Percentiles rank a stretch among this genome's conserved stretches.
phyloP scores from a whole-genome alignment of 331 rosid genomes.

The Rosa hybrid region DNA sequence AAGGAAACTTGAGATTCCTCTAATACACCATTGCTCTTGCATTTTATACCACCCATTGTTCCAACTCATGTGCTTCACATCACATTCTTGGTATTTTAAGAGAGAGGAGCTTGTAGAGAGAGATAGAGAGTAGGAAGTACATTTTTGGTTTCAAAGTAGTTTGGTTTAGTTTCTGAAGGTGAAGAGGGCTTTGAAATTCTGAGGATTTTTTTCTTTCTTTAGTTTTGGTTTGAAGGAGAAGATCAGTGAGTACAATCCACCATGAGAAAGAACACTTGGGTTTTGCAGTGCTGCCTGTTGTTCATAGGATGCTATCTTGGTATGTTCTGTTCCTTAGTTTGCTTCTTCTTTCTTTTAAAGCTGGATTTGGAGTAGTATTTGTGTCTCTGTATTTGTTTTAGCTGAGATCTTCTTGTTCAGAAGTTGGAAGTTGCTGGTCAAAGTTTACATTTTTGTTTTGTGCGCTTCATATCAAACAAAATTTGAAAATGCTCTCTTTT shows the following conservation, averaged over 20 bases:
- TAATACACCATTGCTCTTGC: conserved; percentile 16
- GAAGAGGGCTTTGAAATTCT: not conserved
- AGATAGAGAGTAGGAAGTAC: conserved; percentile 6
- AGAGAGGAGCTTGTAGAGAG: not conserved
- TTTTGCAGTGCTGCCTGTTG: conserved; percentile 42
- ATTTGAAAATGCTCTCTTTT: not conserved
- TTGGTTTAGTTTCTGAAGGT: not conserved
- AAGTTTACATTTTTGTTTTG: not conserved
- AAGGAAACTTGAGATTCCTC: conserved; percentile 74
- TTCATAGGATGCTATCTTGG: conserved; percentile 53
- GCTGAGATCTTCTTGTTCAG: conserved; percentile 2
- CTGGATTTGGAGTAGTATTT: not conserved
- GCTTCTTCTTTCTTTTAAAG: not conserved
- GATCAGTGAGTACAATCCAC: conserved; percentile 1
- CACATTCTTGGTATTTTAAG: not conserved
- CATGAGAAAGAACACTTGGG: conserved; percentile 53
- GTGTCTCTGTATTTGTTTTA: not conserved
- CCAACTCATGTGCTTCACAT: conserved; percentile 6
- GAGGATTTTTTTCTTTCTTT: not conserved
- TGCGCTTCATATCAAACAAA: not conserved
- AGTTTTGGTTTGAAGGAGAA: not conserved
- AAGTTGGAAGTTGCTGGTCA: conserved; percentile 19
- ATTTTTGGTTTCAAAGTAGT: not conserved
- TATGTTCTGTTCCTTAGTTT: conserved; percentile 31
- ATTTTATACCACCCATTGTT: conserved; percentile 24